Conservation (phyloP, 257 asterid species). For the Verbascum thapsus region DNA sequence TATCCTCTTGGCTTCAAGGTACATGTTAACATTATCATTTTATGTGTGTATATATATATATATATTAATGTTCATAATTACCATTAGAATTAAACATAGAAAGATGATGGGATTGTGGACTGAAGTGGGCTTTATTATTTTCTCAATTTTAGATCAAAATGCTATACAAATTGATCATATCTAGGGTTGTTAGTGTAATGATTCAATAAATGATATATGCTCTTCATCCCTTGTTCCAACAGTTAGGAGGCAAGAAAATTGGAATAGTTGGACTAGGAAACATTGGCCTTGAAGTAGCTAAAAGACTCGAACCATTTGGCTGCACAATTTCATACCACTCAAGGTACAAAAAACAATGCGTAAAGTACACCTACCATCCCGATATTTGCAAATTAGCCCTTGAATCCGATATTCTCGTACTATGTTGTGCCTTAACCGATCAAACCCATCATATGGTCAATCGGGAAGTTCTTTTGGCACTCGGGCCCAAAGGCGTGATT, state of each 20-base stretch:
- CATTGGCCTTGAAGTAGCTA: conserved; percentile 73
- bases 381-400: conserved; percentile 49
- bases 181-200: no score
- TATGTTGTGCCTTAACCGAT: conserved; percentile 63
- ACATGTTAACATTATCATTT: no score
- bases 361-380: conserved; percentile 41
- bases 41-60: no score
- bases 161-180: no score
- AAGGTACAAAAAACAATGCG: conserved; percentile 46
- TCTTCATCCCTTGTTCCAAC: no score
- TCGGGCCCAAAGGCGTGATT: conserved; percentile 62
- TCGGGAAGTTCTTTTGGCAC: conserved; percentile 52
- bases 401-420: conserved; percentile 48
- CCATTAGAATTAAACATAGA: no score
- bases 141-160: no score
- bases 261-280: conserved; percentile 90
- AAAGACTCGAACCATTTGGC: conserved; percentile 70
- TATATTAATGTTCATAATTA: no score
- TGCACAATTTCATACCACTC: conserved; percentile 62
- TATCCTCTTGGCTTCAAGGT: conserved; percentile 70
- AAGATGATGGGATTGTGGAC: no score
- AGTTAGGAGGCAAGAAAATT: conserved; percentile 68
- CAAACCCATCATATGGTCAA: conserved; percentile 70
- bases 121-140: no score
- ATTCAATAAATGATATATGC: no score